These are phyloP conservation scores for Neltuma alba DNA, from an alignment of 306 rosid genomes.

Conservation along the genomic window DNA sequence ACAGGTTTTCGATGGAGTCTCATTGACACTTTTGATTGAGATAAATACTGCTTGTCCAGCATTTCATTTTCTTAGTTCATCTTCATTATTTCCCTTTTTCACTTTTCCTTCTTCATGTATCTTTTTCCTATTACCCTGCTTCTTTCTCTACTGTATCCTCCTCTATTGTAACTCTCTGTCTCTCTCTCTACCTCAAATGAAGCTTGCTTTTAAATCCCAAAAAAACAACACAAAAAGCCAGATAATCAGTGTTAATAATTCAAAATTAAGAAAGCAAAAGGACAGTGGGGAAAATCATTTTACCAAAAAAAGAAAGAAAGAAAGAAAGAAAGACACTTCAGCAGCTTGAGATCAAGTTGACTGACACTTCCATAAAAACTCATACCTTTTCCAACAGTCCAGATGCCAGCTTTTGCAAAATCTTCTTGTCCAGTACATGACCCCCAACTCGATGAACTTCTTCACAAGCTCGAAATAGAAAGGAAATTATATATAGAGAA, in stretches of 20 bases:
- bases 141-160: background rate
- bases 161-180: background rate
- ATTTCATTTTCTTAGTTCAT: background rate
- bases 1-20: background rate
- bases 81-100: background rate
- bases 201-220: background rate
- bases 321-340: background rate
- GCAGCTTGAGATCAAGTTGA: conserved; percentile 19
- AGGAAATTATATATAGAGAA: conserved; percentile 82
- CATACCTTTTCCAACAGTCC: conserved; percentile 77
- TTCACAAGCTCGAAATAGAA: conserved; percentile 81
- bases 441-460: conserved; percentile 98
- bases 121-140: background rate
- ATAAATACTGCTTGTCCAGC: background rate
- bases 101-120: background rate
- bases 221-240: background rate
- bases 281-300: background rate
- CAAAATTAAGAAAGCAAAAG: conserved; percentile 17
- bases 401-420: conserved; percentile 81
- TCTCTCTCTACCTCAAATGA: background rate
- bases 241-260: background rate
- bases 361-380: conserved; percentile 31
- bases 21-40: background rate
- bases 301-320: too few species aligned
- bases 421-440: conserved; percentile 90